phyloP scores from a whole-genome alignment of 768 basidiomycete genomes.

The Infundibulicybe gibba region DNA sequence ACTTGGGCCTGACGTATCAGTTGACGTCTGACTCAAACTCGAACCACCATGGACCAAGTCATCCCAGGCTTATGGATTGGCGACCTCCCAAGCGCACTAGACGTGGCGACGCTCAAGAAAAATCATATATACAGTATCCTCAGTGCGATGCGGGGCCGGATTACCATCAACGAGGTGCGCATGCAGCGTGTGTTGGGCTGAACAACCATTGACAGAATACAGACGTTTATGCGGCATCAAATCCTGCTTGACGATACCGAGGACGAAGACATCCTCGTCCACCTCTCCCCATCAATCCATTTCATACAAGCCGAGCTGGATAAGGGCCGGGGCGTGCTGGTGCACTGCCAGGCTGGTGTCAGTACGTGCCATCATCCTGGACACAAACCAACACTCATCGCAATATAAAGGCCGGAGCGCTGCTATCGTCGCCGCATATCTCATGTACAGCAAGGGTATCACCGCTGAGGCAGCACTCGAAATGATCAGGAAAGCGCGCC shows the following conservation, averaged over 20 bases:
- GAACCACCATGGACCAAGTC: slow-evolving; percentile 65
- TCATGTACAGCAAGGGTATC: slow-evolving; percentile 70
- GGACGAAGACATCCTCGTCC: slow-evolving; percentile 74
- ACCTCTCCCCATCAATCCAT: slow-evolving; percentile 74
- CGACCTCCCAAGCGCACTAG: slow-evolving; percentile 65
- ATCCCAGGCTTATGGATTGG: slow-evolving; percentile 84
- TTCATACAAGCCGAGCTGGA: slow-evolving; percentile 81
- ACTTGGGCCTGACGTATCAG: too few species aligned
- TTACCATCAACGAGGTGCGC: slow-evolving; percentile 62
- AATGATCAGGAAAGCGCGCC: slow-evolving; percentile 62
- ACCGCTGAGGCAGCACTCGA: slow-evolving; percentile 63
- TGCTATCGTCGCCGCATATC: slow-evolving; percentile 82
- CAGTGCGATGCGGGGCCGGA: slow-evolving; percentile 66
- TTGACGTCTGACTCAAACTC: too few species aligned
- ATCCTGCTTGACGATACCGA: slow-evolving; percentile 75
- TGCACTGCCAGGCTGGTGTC: slow-evolving; percentile 89
- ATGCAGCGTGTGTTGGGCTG: neutral
- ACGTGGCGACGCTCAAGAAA: slow-evolving; percentile 56
- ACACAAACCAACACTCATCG: slow-evolving; percentile 4
- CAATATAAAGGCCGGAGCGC: slow-evolving; percentile 66
- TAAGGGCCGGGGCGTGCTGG: slow-evolving; percentile 73
- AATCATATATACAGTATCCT: slow-evolving; percentile 76
- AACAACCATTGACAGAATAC: slow-evolving; percentile 1
- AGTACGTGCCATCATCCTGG: slow-evolving; percentile 45
- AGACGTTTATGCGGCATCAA: slow-evolving; percentile 82